phyloP scores from a whole-genome alignment of 768 basidiomycete genomes.

The Psilocybe subaeruginosa region DNA sequence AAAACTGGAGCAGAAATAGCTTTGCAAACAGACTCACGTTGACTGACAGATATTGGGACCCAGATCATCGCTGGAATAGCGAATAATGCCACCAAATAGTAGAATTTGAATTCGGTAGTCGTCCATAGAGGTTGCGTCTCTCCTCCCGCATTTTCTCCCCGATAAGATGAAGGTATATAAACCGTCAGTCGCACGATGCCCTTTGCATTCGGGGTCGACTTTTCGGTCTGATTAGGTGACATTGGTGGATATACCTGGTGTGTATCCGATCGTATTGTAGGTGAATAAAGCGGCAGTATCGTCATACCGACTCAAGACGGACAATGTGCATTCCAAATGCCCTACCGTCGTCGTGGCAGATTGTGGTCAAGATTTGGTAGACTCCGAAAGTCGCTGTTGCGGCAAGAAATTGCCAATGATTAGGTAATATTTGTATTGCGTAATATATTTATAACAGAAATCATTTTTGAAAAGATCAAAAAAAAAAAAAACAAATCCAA shows the following conservation, averaged over 20 bases:
- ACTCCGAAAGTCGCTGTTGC: too few relatives aligned
- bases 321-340: background rate
- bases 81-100: constrained; percentile 60
- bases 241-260: constrained; percentile 7
- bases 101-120: constrained; percentile 80
- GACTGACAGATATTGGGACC: constrained; percentile 74
- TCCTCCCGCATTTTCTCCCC: constrained; percentile 9
- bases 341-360: background rate
- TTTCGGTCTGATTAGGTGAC: constrained; percentile 1
- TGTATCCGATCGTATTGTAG: constrained; percentile 1
- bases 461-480: too few relatives aligned
- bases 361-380: too few relatives aligned
- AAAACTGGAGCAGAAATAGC: background rate
- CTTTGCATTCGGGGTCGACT: constrained; percentile 15
- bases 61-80: constrained; percentile 77
- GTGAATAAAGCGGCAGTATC: constrained; percentile 15
- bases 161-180: constrained; percentile 27
- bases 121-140: constrained; percentile 62
- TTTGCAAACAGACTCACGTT: constrained; percentile 54
- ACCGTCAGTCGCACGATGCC: constrained; percentile 28
- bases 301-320: constrained; percentile 10
- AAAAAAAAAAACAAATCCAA: too few relatives aligned
- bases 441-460: too few relatives aligned
- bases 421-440: too few relatives aligned
- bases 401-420: too few relatives aligned